Conservation (phyloP, 1,284 basidiomycete genomes). For the Waitea zeae region DNA sequence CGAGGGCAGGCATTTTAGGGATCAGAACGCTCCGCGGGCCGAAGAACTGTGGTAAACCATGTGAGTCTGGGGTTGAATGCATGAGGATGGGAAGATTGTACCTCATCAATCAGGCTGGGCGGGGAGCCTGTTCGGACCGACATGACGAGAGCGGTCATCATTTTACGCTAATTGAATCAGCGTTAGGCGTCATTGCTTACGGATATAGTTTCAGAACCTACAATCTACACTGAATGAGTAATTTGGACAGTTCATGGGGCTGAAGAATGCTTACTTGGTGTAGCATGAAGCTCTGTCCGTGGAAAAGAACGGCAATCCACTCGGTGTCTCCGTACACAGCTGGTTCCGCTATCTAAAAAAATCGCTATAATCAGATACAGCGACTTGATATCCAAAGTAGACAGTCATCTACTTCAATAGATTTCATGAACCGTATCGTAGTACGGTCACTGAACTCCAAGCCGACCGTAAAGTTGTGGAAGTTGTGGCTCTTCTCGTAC, state of each 20-base stretch:
- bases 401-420: conserved; percentile 43
- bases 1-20: conserved; percentile 93
- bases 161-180: conserved; percentile 63
- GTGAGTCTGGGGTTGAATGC: background rate
- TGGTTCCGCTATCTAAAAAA: conserved; percentile 51
- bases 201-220: conserved; percentile 3
- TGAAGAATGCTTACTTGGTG: conserved; percentile 57
- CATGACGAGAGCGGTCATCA: conserved; percentile 83
- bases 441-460: conserved; percentile 73
- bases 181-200: background rate
- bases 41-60: conserved; percentile 30
- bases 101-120: conserved; percentile 54
- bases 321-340: conserved; percentile 81
- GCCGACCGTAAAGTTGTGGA: conserved; percentile 93
- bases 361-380: background rate
- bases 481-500: conserved; percentile 82
- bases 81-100: conserved; percentile 11
- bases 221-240: conserved; percentile 13
- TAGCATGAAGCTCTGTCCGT: conserved; percentile 98
- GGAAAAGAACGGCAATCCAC: conserved; percentile 88
- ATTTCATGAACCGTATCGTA: conserved; percentile 74
- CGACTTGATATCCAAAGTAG: background rate
- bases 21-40: conserved; percentile 70
- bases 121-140: conserved; percentile 64
- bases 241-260: too few relatives aligned